Evolutionary conservation across 331 rosid species (phyloP), one percentile per base, ranked within the genome.

Genomic region (Telfairia occidentalis): DNA sequence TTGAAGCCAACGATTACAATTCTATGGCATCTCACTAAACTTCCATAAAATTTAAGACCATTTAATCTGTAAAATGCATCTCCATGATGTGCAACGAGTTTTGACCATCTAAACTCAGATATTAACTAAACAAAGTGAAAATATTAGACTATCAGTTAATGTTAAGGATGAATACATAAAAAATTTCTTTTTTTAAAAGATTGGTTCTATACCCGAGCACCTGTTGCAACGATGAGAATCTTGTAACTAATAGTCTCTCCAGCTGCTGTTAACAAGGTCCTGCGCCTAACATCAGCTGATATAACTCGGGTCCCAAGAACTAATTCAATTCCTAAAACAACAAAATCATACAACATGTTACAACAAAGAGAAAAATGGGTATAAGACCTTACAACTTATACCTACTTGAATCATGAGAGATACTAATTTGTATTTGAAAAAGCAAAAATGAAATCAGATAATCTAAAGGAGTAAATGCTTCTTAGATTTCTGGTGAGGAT

Each of bases 171-270:
- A 42, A 67, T 24, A 45, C 28, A 43, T 5, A 32, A 19, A 24
- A 55, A 73, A 28, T 50, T 38, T 70, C 55, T 37, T n/a, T 58
- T 67, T 59, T 49, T 37, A 53, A 58, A 69, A 84, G 88, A 86
- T 75, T 78, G 82, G 88, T 67, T 82, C 78, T 86, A 81, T 95
- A 95, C 99, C 99, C 96, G 97, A 82, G 99, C 99, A 86, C 99
- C 99, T 82, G 99, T 90, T 55, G 99, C 99, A 84, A 95, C 77
- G 66, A 95, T 80, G 71, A 95, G 99, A 84, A 86, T 32, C 90
- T 85, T 95, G 89, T 95, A 95, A 83, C 97, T 95, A 74, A 95
- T 88, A 75, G 97, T 95, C 89, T 95, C 99, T 57, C 99, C 99
- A 45, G 99, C 82, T 77, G 88, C 85, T 40, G 96, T 90, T 83